Base-by-base conservation (phyloP, 2,329 filamentous ascomycete genomes). In the Alternaria hordeiaustralica region DNA sequence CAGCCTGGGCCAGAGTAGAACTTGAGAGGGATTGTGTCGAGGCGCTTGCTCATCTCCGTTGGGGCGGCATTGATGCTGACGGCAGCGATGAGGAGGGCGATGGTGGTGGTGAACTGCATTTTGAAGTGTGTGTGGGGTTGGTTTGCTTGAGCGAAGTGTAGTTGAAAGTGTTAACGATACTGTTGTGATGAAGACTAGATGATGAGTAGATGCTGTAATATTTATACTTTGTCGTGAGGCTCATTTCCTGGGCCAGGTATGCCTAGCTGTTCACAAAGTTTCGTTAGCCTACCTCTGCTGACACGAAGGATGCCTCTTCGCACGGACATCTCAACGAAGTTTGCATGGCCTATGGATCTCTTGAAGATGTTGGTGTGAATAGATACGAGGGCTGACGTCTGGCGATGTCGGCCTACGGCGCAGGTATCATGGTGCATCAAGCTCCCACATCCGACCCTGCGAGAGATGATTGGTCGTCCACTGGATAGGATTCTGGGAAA, bases 11-110 rank as follows among this genome's bases (percentile, higher is more conserved):
- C 59, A 15, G 54, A 47, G 49, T 60, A 70, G 64, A 68, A 63
- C 41, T 36, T 58, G 47, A 70, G 54, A 26, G 67, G 69, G 25
- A 69, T 63, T n/a, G 60, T 21, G 4, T 63, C 58, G 47, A 69
- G 55, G 30, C 59, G 51, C 53, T 58, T 58, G 45, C 58, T 58
- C n/a, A 54, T 36, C 18, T 33, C 36, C 50, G 46, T 23, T 11
- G 68, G 65, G 25, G 68, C 63, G 23, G 67, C 64, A 49, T 64
- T 63, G 58, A 63, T 61, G 62, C 58, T 60, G 60, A 58, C 56
- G 50, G 61, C 66, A 36, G 57, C 55, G 25, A 63, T 36, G 56
- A 68, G 46, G 28, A 68, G 33, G 28, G 65, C 11, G 44, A 61
- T 5, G 43, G 56, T 12, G 55, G 54, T 53, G 4, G 60, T 41